Evolutionary conservation across 768 basidiomycete genomes (phyloP).

Genomic region (Termitomyces sp.): DNA sequence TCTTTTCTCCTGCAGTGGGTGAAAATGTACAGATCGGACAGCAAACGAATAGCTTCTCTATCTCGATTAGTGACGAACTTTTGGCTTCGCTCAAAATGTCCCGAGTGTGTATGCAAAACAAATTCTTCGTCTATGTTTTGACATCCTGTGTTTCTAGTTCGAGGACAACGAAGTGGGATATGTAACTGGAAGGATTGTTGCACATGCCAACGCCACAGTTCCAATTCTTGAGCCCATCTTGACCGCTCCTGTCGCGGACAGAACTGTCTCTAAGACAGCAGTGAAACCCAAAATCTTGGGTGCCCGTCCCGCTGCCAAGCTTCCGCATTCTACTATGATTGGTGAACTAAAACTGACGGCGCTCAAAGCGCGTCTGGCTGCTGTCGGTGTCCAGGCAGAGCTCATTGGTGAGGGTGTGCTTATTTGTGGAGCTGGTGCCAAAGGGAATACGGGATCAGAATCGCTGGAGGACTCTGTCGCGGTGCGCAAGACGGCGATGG

Average conservation of each 20-base stretch:
- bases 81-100: constrained; percentile 82
- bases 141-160: constrained; percentile 52
- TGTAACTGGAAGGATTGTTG: constrained; percentile 83
- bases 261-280: constrained; percentile 22
- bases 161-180: constrained; percentile 97
- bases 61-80: constrained; percentile 89
- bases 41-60: constrained; percentile 91
- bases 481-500: constrained; percentile 83
- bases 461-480: constrained; percentile 70
- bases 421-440: constrained; percentile 72
- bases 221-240: constrained; percentile 79
- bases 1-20: constrained; percentile 74
- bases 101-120: constrained; percentile 53
- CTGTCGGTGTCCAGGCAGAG: constrained; percentile 83
- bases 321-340: constrained; percentile 94
- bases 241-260: constrained; percentile 25
- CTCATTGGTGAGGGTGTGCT: constrained; percentile 97
- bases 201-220: constrained; percentile 83
- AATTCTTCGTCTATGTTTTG: not conserved
- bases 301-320: constrained; percentile 58
- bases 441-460: constrained; percentile 38
- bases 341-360: constrained; percentile 93
- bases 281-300: constrained; percentile 50
- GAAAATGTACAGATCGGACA: constrained; percentile 91
- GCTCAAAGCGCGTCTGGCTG: constrained; percentile 76